Percentiles rank a stretch among this genome's conserved stretches.
Conservation (phyloP, 2,329 filamentous ascomycete species). For the Clarireedia paspali region DNA sequence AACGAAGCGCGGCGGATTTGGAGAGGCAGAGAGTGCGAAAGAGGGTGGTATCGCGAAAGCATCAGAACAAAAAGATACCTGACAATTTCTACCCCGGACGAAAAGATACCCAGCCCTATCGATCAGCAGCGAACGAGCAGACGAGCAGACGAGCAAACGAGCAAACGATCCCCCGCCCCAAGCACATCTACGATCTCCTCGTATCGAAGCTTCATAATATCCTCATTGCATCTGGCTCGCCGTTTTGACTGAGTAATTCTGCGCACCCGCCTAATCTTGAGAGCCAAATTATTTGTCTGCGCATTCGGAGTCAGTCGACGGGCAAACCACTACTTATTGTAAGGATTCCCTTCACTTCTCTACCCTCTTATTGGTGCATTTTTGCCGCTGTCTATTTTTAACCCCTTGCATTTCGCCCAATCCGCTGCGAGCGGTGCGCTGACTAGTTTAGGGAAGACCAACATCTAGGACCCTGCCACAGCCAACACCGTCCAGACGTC, state of each 20-base stretch:
- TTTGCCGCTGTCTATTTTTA: constrained; percentile 10
- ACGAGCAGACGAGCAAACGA: neutral
- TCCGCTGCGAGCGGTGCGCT: constrained; percentile 10
- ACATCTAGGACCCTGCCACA: constrained; percentile 6
- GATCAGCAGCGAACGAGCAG: neutral
- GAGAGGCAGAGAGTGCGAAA: neutral
- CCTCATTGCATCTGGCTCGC: too few relatives aligned
- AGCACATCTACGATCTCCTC: too few relatives aligned
- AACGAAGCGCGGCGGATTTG: neutral
- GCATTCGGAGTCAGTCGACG: neutral
- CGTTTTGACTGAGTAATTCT: neutral
- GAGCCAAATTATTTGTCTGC: neutral
- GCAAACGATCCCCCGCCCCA: neutral
- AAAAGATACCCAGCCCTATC: neutral
- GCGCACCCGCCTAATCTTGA: constrained; percentile 1
- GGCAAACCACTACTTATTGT: neutral
- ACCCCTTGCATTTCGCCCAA: constrained; percentile 7
- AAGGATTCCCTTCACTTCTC: neutral
- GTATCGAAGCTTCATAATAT: neutral
- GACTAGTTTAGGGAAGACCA: constrained; percentile 8
- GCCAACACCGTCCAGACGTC: constrained; percentile 8
- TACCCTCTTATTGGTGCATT: constrained; percentile 1
- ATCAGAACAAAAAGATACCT: neutral
- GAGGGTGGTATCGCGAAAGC: neutral
- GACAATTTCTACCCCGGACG: neutral